These are phyloP conservation scores for Saccharata proteae DNA, from an alignment of 2,329 filamentous ascomycete species.

Conservation along the genomic window DNA sequence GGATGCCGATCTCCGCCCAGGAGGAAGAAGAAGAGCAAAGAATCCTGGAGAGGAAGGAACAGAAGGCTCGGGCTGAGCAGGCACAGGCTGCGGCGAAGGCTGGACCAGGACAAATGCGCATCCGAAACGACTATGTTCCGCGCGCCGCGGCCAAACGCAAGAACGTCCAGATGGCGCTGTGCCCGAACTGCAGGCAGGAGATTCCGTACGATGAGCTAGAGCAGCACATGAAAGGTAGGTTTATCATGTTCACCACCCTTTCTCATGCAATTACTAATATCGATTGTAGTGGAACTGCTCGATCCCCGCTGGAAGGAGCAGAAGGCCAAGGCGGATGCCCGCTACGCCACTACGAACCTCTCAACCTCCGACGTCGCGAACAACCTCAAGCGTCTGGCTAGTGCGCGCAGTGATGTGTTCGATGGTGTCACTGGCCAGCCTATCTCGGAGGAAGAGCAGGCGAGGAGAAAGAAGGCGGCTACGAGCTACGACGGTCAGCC, in stretches of 20 bases:
- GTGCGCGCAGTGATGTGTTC: conserved; percentile 78
- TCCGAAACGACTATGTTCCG: conserved; percentile 85
- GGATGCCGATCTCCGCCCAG: no score
- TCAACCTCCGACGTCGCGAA: conserved; percentile 79
- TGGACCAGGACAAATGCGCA: conserved; percentile 64
- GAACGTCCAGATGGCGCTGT: conserved; percentile 58
- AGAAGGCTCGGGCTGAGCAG: conserved; percentile 55
- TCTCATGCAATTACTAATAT: conserved; percentile 23
- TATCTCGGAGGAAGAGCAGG: conserved; percentile 60
- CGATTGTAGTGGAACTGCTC: conserved; percentile 67
- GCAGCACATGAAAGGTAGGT: conserved; percentile 76
- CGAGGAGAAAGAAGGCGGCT: conserved; percentile 56
- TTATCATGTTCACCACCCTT: background rate
- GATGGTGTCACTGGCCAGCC: conserved; percentile 58
- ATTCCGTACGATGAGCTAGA: conserved; percentile 81
- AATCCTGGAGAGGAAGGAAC: conserved; percentile 29
- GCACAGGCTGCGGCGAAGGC: conserved; percentile 67
- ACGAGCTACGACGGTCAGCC: conserved; percentile 52
- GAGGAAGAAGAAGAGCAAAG: conserved; percentile 26
- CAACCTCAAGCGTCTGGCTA: conserved; percentile 89
- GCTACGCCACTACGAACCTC: conserved; percentile 75
- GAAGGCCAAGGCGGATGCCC: conserved; percentile 74
- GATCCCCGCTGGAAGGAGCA: conserved; percentile 96
- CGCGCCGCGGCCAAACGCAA: conserved; percentile 62
- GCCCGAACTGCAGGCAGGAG: conserved; percentile 85